Evolutionary conservation across 179 eudicot genomes (phyloP).

Genomic region (Spergularia azorica): DNA sequence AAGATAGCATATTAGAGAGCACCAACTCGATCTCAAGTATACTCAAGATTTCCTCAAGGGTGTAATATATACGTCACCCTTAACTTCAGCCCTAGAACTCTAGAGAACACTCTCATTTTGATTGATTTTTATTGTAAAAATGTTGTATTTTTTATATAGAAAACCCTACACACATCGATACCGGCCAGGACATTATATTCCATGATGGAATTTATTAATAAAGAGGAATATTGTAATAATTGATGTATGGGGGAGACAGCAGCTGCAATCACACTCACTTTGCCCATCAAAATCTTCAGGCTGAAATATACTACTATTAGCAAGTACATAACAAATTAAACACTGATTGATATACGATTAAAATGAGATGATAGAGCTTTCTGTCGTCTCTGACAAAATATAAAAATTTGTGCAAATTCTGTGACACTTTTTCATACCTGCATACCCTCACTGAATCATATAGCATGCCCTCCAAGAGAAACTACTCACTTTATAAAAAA

Average conservation of each 20-base stretch:
- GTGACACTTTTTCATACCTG: slow-evolving; percentile 21
- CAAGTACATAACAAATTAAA: not conserved
- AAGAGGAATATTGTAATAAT: slow-evolving; percentile 1
- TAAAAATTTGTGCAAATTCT: slow-evolving; percentile 17
- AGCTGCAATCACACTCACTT: slow-evolving; percentile 30
- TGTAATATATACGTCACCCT: no score
- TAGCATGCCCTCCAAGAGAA: slow-evolving; percentile 12
- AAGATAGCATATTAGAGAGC: no score
- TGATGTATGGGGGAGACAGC: slow-evolving; percentile 24
- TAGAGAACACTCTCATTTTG: no score
- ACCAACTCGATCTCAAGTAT: no score
- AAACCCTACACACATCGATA: no score
- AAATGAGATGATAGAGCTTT: slow-evolving; percentile 22
- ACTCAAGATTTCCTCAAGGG: no score
- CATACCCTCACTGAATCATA: slow-evolving; percentile 27
- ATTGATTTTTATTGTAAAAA: no score
- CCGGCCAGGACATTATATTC: slow-evolving; percentile 17
- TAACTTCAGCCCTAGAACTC: no score
- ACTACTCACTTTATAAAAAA: not conserved
- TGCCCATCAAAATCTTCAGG: slow-evolving; percentile 35
- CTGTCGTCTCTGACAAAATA: not conserved
- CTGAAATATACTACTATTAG: not conserved
- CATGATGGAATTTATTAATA: slow-evolving; percentile 15
- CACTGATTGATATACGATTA: not conserved
- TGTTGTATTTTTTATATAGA: no score